Percentiles rank a stretch among this genome's conserved stretches.
phyloP scores from a whole-genome alignment of 1,284 basidiomycete genomes.

The Schizophyllum commune region DNA sequence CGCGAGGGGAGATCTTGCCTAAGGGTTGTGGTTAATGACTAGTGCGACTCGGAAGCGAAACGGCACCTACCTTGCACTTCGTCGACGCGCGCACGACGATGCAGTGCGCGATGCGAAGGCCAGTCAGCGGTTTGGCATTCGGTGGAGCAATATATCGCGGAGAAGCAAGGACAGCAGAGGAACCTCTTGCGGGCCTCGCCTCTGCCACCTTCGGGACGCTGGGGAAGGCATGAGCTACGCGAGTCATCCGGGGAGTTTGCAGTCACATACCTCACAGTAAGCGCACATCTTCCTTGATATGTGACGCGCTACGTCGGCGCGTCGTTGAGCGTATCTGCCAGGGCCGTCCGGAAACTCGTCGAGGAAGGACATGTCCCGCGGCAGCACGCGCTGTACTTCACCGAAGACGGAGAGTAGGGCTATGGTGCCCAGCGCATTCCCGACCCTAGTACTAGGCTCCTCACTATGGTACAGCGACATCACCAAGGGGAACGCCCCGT shows the following conservation, averaged over 20 bases:
- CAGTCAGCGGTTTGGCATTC: not conserved
- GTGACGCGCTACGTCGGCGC: not conserved
- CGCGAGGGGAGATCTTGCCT: not conserved
- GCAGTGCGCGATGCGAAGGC: not conserved
- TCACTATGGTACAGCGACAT: not conserved
- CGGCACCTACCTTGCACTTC: not conserved
- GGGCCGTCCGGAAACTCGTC: not conserved
- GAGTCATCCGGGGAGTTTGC: not conserved
- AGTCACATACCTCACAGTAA: not conserved
- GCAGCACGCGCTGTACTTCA: not conserved
- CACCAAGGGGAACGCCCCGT: not conserved
- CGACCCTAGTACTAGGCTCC: not conserved
- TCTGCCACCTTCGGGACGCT: not conserved
- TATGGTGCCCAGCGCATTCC: too few relatives aligned
- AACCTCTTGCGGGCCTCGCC: not conserved
- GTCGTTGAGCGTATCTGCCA: not conserved
- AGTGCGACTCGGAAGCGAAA: not conserved
- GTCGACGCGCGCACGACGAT: not conserved
- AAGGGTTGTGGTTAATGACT: not conserved
- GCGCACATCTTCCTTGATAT: not conserved
- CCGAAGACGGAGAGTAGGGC: not conserved
- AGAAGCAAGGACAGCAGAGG: not conserved
- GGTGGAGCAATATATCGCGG: not conserved
- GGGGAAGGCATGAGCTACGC: not conserved
- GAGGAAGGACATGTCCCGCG: not conserved